Evolutionary conservation across 2,329 filamentous ascomycete genomes (phyloP).

Genomic region (Trichoderma koningiopsis): DNA sequence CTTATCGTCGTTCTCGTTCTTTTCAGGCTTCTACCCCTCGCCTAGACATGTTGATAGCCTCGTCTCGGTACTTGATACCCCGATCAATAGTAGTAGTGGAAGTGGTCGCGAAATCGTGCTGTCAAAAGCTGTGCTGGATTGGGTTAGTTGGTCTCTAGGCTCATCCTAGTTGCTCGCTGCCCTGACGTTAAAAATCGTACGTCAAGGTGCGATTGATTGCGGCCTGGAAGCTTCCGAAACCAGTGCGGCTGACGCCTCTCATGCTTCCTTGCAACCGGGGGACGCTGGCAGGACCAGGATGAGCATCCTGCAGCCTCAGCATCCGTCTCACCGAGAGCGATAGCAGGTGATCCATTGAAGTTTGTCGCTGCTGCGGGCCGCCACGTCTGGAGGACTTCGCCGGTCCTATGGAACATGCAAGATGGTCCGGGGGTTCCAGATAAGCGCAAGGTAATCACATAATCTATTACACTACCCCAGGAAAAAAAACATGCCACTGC

Average conservation of each 20-base stretch:
- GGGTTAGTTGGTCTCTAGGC: background rate
- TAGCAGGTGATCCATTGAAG: background rate
- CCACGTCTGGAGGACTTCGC: background rate
- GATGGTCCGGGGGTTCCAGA: slow-evolving; percentile 13
- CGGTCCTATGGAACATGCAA: slow-evolving; percentile 20
- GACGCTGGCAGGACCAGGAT: slow-evolving; percentile 6
- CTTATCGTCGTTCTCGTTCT: background rate
- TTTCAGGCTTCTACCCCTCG: background rate
- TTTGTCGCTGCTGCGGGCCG: background rate
- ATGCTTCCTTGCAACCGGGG: slow-evolving; percentile 23
- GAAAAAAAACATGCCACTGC: slow-evolving; percentile 14
- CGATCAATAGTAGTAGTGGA: background rate
- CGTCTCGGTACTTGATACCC: background rate
- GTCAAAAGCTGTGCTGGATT: background rate
- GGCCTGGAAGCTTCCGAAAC: background rate
- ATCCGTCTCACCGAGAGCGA: slow-evolving; percentile 25
- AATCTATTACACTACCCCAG: slow-evolving; percentile 1
- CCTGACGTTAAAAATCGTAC: background rate
- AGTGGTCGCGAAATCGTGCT: background rate
- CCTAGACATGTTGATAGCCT: background rate
- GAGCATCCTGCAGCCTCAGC: background rate
- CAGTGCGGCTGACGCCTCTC: slow-evolving; percentile 4
- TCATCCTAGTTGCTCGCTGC: slow-evolving; percentile 4
- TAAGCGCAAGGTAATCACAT: background rate
- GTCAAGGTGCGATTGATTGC: background rate